These are phyloP conservation scores for Aegilops longissima DNA, from an alignment of 176 grass and related monocot genomes.

Conservation along the genomic window DNA sequence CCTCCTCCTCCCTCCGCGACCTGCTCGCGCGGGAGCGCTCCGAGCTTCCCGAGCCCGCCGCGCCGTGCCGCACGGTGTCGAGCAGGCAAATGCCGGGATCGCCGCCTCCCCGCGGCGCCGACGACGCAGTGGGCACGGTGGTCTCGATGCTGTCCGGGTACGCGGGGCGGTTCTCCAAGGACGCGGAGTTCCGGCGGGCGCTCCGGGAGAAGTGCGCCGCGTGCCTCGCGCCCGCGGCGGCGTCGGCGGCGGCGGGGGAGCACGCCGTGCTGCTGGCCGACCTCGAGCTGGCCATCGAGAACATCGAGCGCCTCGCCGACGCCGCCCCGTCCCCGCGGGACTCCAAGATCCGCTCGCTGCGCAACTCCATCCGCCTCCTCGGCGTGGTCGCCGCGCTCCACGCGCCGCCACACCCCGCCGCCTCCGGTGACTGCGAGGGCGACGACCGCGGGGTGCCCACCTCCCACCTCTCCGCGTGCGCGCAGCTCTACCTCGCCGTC, in stretches of 20 bases:
- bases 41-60: neutral
- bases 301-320: conserved; percentile 73
- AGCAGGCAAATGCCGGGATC: conserved; percentile 24
- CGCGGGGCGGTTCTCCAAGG: conserved; percentile 70
- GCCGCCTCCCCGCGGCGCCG: neutral
- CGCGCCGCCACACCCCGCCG: neutral
- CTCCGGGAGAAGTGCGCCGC: conserved; percentile 69
- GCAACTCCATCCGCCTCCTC: conserved; percentile 88
- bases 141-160: conserved; percentile 76
- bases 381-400: conserved; percentile 84
- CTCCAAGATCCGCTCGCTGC: conserved; percentile 82
- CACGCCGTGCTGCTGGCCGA: conserved; percentile 77
- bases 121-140: conserved; percentile 41
- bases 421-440: neutral
- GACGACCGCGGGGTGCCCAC: conserved; percentile 65
- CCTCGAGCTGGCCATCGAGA: conserved; percentile 90
- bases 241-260: conserved; percentile 18
- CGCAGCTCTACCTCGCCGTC: conserved; percentile 87
- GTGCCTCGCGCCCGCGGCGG: conserved; percentile 40
- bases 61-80: conserved; percentile 19
- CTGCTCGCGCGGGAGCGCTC: conserved; percentile 61
- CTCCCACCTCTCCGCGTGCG: conserved; percentile 79
- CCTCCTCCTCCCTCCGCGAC: conserved; percentile 60
- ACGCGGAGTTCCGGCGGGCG: conserved; percentile 53
- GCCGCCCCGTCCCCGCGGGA: conserved; percentile 40